A percentile compares a stretch with the other conserved stretches of the same genome.
These are phyloP conservation scores for Flaveria linearis DNA, from an alignment of 129 eudicot genomes.

Conservation along the genomic window DNA sequence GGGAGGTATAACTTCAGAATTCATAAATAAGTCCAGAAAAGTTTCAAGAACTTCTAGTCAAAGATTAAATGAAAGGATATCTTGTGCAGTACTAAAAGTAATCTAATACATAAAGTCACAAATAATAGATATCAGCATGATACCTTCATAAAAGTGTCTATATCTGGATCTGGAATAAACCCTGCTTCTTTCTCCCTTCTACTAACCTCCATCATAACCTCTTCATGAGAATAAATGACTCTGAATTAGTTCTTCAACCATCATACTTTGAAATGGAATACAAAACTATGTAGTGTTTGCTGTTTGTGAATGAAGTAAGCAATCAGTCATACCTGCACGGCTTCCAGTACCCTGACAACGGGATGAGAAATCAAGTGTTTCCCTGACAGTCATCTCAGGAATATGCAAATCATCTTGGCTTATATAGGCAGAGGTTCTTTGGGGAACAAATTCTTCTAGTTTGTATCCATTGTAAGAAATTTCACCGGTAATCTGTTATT, in stretches of 20 bases:
- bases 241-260: slow-evolving; percentile 8
- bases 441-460: slow-evolving; percentile 51
- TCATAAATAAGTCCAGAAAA: background rate
- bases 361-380: slow-evolving; percentile 53
- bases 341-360: slow-evolving; percentile 53
- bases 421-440: slow-evolving; percentile 48
- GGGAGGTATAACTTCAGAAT: slow-evolving; percentile 13
- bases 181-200: slow-evolving; percentile 54
- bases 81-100: background rate
- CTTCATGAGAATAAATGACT: slow-evolving; percentile 15
- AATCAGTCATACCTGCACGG: slow-evolving; percentile 45
- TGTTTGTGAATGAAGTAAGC: background rate
- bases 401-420: slow-evolving; percentile 52
- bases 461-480: slow-evolving; percentile 48
- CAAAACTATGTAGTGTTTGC: background rate
- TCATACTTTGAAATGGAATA: background rate
- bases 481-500: slow-evolving; percentile 48
- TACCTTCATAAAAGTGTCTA: slow-evolving; percentile 57
- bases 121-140: background rate
- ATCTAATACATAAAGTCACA: background rate
- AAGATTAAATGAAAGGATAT: background rate
- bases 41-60: background rate
- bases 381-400: slow-evolving; percentile 56
- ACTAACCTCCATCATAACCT: slow-evolving; percentile 50
- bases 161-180: slow-evolving; percentile 52